phyloP scores from a whole-genome alignment of 495 filamentous ascomycete genomes.

The Corynascus novoguineensis region DNA sequence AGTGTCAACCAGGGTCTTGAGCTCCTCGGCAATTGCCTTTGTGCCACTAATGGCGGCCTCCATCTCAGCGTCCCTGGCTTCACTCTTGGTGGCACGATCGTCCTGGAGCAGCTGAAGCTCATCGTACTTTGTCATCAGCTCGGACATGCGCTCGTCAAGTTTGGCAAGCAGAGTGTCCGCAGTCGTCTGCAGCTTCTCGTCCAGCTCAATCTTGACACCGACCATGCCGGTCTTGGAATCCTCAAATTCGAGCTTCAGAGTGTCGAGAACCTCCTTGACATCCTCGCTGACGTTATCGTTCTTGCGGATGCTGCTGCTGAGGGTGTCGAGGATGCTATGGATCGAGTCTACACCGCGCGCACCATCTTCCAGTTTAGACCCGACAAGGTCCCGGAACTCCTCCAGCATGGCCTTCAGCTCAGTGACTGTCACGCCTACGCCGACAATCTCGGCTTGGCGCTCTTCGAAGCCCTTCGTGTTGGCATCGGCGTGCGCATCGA shows the following conservation, averaged over 20 bases:
- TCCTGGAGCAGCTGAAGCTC: slow-evolving; percentile 67
- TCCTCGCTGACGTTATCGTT: slow-evolving; percentile 52
- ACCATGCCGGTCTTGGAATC: slow-evolving; percentile 63
- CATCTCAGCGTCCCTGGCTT: slow-evolving; percentile 59
- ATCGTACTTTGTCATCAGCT: slow-evolving; percentile 75
- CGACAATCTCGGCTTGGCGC: slow-evolving; percentile 51
- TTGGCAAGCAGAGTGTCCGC: slow-evolving; percentile 67
- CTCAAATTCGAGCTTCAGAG: slow-evolving; percentile 75
- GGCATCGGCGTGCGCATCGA: slow-evolving; percentile 61
- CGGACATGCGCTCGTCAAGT: slow-evolving; percentile 72
- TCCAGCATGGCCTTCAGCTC: slow-evolving; percentile 49
- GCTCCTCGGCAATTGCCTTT: slow-evolving; percentile 76
- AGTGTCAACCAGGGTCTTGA: slow-evolving; percentile 74
- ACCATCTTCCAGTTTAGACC: slow-evolving; percentile 48
- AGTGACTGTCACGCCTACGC: slow-evolving; percentile 44
- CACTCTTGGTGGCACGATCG: slow-evolving; percentile 60
- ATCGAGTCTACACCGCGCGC: slow-evolving; percentile 45
- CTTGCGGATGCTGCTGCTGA: slow-evolving; percentile 55
- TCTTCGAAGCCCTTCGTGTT: slow-evolving; percentile 78
- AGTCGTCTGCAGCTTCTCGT: slow-evolving; percentile 66
- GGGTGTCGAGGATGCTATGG: slow-evolving; percentile 54
- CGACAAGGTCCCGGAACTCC: slow-evolving; percentile 44
- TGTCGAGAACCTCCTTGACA: slow-evolving; percentile 74
- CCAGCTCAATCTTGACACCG: slow-evolving; percentile 63
- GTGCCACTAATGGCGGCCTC: slow-evolving; percentile 64